phyloP scores from a whole-genome alignment of 805 yeast genomes.

The Myxozyma kluyveri region DNA sequence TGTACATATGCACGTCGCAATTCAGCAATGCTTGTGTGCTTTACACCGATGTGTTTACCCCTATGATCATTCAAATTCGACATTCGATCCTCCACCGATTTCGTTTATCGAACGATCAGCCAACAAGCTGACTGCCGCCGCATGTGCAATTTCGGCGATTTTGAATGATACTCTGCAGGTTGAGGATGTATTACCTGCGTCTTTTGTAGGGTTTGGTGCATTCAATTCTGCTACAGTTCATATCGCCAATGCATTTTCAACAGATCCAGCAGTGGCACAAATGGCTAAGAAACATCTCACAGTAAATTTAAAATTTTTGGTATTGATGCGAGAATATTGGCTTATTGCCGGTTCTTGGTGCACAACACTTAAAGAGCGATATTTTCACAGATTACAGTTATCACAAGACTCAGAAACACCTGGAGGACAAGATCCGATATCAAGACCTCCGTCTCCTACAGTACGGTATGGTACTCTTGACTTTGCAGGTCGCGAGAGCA shows the following conservation, averaged over 20 bases:
- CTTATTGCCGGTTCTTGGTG: conserved; percentile 40
- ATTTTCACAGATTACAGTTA: conserved; percentile 30
- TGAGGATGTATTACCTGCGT: conserved; percentile 37
- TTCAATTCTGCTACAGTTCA: conserved; percentile 39
- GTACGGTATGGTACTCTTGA: conserved; percentile 29
- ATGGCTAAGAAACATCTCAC: conserved; percentile 38
- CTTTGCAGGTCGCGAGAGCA: conserved; percentile 24
- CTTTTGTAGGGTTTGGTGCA: conserved; percentile 39
- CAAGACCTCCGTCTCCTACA: conserved; percentile 30
- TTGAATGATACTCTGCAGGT: conserved; percentile 35
- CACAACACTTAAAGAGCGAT: conserved; percentile 37
- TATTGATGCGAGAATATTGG: conserved; percentile 39
- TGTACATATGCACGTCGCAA: conserved; percentile 37
- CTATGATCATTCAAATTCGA: conserved; percentile 32
- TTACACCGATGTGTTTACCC: conserved; percentile 38
- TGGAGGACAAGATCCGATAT: conserved; percentile 11
- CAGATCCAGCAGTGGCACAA: conserved; percentile 33
- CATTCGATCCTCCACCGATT: conserved; percentile 35
- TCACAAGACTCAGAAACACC: conserved; percentile 18
- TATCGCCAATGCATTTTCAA: conserved; percentile 37
- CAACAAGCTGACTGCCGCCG: conserved; percentile 36
- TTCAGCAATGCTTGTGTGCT: conserved; percentile 36
- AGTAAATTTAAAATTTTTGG: conserved; percentile 35
- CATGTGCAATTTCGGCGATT: conserved; percentile 36
- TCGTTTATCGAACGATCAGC: conserved; percentile 36